A percentile compares a stretch with the other conserved stretches of the same genome.
Evolutionary conservation across 441 rosid genomes (phyloP).

Genomic region (Kokia cookei): DNA sequence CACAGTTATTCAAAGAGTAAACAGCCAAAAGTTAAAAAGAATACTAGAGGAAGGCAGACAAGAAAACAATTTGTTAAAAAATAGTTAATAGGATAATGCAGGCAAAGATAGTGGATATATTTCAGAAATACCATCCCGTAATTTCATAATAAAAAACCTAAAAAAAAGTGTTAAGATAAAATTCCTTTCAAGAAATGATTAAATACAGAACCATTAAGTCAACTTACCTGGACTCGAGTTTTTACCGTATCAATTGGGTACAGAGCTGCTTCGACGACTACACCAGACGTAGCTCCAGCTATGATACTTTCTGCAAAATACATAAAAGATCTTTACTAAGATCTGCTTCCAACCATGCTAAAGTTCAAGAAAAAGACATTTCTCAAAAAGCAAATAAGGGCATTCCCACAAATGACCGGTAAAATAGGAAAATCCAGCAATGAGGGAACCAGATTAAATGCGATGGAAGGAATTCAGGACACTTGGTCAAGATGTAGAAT

Average conservation of each 20-base stretch:
- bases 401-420: not conserved
- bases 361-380: not conserved
- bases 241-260: slow-evolving; percentile 78
- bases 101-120: not conserved
- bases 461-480: not conserved
- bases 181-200: not conserved
- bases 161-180: not conserved
- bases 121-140: not conserved
- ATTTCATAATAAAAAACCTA: not conserved
- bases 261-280: slow-evolving; percentile 64
- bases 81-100: not conserved
- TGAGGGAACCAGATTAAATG: not conserved
- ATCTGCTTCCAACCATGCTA: not conserved
- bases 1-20: not conserved
- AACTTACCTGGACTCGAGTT: slow-evolving; percentile 69
- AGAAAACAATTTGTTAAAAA: not conserved
- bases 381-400: not conserved
- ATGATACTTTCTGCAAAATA: slow-evolving; percentile 71
- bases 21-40: not conserved
- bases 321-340: not conserved
- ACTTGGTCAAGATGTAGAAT: not conserved
- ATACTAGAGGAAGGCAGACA: not conserved
- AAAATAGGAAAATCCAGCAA: not conserved
- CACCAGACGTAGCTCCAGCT: slow-evolving; percentile 80
- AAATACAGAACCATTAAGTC: not conserved